Evolutionary conservation across 1,284 basidiomycete genomes (phyloP), one percentile per base, ranked within the genome.

Genomic region (Phellopilus nigrolimitatus): DNA sequence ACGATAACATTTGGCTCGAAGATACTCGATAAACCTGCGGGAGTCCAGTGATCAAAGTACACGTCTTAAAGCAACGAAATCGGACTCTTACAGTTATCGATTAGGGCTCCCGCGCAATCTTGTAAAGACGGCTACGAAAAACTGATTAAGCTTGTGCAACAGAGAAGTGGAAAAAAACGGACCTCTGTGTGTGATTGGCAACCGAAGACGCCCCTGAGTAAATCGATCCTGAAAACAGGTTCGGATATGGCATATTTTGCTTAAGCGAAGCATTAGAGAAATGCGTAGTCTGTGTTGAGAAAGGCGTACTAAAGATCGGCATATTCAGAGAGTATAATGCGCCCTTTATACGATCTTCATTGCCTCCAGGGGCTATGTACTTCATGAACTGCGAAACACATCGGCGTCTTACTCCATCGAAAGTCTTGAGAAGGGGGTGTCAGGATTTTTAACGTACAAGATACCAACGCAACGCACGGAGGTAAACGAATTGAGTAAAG

Each of bases 341-440:
- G 12, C 91, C 91, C 70, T 97, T 97, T 82, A 94, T 91, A 38
- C 85, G 77, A 66, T 95, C 91, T 60, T 92, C 90, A 37, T 91
- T 88, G 19, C 76, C 78, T 1, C 85, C 88, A 3, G 84, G 80
- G 49, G 81, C 74, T 40, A 95, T 71, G 0, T 85, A 80, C 30
- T 80, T 72, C 60, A 91, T 84, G 2, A 94, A 69, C 37, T 74
- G 68, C 1, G 88, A 78, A 61, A 86, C 67, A 60, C 81, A 84
- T 40, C 74, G 80, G 46, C 75, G 80, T 60, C 73, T 80, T 60
- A 84, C 71, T 5, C 92, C 92, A 60, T 93, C 88, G 63, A 90
- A 95, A 15, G 79, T 70, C 78, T 86, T 56, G 28, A 30, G 41
- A 10, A 28, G 33, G 42, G 41, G 5, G 19, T 25, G 2, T 47